phyloP scores from a whole-genome alignment of 192 early-diverging fungal species.

The Mortierella hygrophila region DNA sequence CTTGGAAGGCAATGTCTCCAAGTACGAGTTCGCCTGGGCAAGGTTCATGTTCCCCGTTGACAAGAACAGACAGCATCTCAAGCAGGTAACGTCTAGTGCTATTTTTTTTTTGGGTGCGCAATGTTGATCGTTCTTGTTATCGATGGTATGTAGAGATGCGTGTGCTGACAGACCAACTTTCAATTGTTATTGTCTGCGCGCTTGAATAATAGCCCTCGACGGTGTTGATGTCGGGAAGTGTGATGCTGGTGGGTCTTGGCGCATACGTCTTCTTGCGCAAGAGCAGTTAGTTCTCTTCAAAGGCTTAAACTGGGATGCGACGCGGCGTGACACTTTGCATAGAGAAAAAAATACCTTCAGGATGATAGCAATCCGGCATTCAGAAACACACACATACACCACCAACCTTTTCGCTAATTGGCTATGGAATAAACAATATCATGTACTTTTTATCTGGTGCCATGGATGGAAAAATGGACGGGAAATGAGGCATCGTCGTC shows the following conservation, averaged over 20 bases:
- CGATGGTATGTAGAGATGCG: background rate
- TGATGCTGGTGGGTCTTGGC: conserved; percentile 46
- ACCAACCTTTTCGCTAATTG: background rate
- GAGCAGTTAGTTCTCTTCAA: background rate
- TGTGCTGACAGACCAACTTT: background rate
- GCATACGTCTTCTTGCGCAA: conserved; percentile 41
- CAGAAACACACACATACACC: background rate
- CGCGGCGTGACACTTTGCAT: background rate
- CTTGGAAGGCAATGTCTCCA: conserved; percentile 1
- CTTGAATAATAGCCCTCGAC: conserved; percentile 17
- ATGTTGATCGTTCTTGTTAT: too few relatives aligned
- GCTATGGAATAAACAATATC: background rate
- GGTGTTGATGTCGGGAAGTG: conserved; percentile 36
- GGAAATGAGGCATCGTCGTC: too few relatives aligned
- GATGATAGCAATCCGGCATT: background rate
- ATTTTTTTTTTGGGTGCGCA: background rate
- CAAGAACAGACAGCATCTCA: conserved; percentile 16
- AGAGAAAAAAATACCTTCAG: background rate
- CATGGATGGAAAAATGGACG: too few relatives aligned
- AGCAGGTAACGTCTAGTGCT: conserved; percentile 28
- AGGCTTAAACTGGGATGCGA: background rate
- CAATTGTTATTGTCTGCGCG: background rate
- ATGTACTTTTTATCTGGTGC: background rate
- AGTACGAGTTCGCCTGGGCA: conserved; percentile 36
- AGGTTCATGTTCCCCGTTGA: conserved; percentile 18